Evolutionary conservation across 2,329 filamentous ascomycete genomes (phyloP), one percentile per base, ranked within the genome.

Genomic region (Alternaria ventricosa): DNA sequence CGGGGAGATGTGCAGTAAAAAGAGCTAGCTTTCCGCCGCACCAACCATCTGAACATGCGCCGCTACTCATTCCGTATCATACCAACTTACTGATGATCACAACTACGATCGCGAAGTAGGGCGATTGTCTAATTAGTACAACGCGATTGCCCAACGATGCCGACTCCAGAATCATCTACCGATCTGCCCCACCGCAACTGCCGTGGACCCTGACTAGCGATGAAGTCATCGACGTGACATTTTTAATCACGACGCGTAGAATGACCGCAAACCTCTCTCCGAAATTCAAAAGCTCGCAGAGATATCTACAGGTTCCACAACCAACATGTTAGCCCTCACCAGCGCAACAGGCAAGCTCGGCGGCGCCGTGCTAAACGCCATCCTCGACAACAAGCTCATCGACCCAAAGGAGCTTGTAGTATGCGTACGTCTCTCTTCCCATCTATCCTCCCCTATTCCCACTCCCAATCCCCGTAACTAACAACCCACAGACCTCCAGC

Each of bases 321-420:
- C 25, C 50, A 71, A 55, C 6, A 75, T 74, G 67, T 51, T 83
- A 51, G 80, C 79, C 22, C 79, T 84, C 56, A 81, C 81, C 50
- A 81, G 81, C 54, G 80, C 82, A 55, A 82, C 81, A 15, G 83
- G 83, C 55, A 84, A 84, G 63, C 76, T 84, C 9, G 82, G 82
- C 60, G 77, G 77, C 46, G 82, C 82, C 11, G 82, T 83, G 18
- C 74, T 84, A 23, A 70, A 69, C 25, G 76, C 82, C 41, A 76
- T 84, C 22, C 76, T 84, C n/a, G 69, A 80, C 7, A 75, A 82
- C 67, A 73, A 79, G 5, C 77, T 84, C 27, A 65, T 82, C 46
- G 67, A 78, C 10, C 67, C 79, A 3, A 62, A 70, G 3, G 66
- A 82, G 6, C 80, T 84, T 28, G 72, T 83, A 22, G 74, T 79